phyloP scores from a whole-genome alignment of 1,284 basidiomycete species.

The Xerocomus cyaneibrunnescens region DNA sequence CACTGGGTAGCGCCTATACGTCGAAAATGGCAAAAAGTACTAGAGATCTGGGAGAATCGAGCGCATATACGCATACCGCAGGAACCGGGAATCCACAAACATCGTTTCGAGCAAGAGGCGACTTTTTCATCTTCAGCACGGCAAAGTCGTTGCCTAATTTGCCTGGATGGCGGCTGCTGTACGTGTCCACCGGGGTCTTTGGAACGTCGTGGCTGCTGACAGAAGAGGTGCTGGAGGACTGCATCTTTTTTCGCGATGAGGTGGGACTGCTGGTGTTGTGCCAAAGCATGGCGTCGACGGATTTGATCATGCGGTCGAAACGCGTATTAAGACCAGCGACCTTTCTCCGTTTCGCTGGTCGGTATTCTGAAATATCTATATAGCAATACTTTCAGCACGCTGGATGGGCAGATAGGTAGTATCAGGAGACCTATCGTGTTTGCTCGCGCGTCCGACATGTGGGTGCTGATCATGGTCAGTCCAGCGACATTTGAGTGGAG shows the following conservation, averaged over 20 bases:
- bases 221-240: constrained; percentile 48
- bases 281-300: constrained; percentile 45
- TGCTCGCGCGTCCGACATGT: constrained; percentile 1
- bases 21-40: constrained; percentile 20
- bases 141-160: constrained; percentile 43
- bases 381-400: constrained; percentile 4
- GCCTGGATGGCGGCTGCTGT: constrained; percentile 35
- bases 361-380: constrained; percentile 14
- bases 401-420: not conserved
- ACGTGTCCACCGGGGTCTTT: constrained; percentile 45
- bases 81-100: constrained; percentile 8
- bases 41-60: constrained; percentile 10
- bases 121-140: constrained; percentile 42
- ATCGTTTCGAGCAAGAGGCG: constrained; percentile 13
- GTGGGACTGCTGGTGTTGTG: constrained; percentile 19
- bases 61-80: constrained; percentile 38
- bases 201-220: constrained; percentile 42
- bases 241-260: constrained; percentile 31
- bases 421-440: constrained; percentile 20
- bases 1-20: constrained; percentile 17
- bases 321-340: constrained; percentile 54
- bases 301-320: constrained; percentile 64
- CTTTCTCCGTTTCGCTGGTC: constrained; percentile 45
- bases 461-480: not conserved
- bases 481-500: not conserved